Evolutionary conservation across 345 rosid species (phyloP).

Genomic region (Linum usitatissimum): DNA sequence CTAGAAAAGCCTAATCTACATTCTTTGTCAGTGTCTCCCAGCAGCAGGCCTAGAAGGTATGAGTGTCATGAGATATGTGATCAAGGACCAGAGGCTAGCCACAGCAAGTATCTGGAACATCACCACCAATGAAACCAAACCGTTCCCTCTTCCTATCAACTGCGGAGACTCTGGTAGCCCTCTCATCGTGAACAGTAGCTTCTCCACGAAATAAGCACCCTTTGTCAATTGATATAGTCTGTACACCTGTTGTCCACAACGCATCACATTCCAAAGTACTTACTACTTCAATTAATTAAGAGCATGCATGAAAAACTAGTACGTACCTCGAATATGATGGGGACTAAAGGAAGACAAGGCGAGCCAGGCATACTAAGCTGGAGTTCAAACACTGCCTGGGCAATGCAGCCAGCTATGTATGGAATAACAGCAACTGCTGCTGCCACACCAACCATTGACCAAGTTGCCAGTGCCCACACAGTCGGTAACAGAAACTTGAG

Average conservation of each 20-base stretch:
- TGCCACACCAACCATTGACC: constrained; percentile 62
- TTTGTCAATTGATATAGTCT: constrained; percentile 73
- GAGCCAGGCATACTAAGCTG: constrained; percentile 42
- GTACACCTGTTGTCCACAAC: constrained; percentile 44
- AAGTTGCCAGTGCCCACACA: constrained; percentile 43
- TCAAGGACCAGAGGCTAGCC: constrained; percentile 71
- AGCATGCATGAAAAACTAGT: too few relatives aligned
- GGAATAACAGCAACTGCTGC: constrained; percentile 61
- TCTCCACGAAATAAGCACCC: constrained; percentile 65
- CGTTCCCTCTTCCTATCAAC: constrained; percentile 41
- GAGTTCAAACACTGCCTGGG: constrained; percentile 53
- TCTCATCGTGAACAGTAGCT: constrained; percentile 53
- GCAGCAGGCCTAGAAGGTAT: constrained; percentile 80
- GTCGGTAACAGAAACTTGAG: constrained; percentile 53
- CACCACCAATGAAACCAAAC: constrained; percentile 51
- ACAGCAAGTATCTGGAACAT: constrained; percentile 62
- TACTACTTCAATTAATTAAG: too few relatives aligned
- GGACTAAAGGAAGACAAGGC: constrained; percentile 78
- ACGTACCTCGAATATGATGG: constrained; percentile 70
- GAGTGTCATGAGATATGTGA: constrained; percentile 67
- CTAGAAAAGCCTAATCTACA: background rate
- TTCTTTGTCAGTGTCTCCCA: constrained; percentile 26
- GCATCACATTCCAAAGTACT: constrained; percentile 5
- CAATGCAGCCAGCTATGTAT: constrained; percentile 58
- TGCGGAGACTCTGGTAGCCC: constrained; percentile 39